phyloP scores from a whole-genome alignment of 2,329 filamentous ascomycete species.

The Blastomyces parvus region DNA sequence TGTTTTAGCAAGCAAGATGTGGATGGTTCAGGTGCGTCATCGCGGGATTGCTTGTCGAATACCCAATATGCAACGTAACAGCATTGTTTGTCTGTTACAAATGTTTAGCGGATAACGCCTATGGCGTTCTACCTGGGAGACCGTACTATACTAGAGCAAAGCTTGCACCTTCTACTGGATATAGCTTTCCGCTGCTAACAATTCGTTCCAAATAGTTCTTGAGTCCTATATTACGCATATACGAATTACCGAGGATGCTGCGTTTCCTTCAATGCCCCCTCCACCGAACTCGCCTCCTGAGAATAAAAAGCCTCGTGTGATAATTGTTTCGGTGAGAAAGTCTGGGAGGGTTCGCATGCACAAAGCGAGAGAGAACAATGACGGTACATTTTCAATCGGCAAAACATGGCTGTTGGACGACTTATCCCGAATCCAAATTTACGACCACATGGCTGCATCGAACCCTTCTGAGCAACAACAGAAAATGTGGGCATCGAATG shows the following conservation, averaged over 20 bases:
- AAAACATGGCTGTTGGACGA: conserved; percentile 98
- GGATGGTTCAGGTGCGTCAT: conserved; percentile 67
- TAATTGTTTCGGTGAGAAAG: conserved; percentile 86
- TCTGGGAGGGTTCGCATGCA: conserved; percentile 90
- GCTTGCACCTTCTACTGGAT: background rate
- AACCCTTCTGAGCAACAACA: conserved; percentile 52
- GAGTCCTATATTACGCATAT: conserved; percentile 99
- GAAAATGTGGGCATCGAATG: conserved; percentile 67
- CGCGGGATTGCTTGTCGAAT: background rate
- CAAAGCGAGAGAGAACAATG: conserved; percentile 91
- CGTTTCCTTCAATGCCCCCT: conserved; percentile 72
- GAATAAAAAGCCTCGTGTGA: conserved; percentile 78
- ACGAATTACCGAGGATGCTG: conserved; percentile 75
- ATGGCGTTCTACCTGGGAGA: background rate
- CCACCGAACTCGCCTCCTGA: conserved; percentile 65
- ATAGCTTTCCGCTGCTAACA: conserved; percentile 16
- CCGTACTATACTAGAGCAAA: background rate
- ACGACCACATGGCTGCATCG: conserved; percentile 51
- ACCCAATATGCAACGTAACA: background rate
- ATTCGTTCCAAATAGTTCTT: conserved; percentile 39
- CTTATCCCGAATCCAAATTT: conserved; percentile 72
- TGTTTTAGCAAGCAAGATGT: conserved; percentile 86
- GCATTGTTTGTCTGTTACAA: background rate
- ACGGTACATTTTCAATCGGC: conserved; percentile 90
- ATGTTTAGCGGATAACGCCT: background rate